A percentile compares a stretch with the other conserved stretches of the same genome.
Conservation (phyloP, 2,329 filamentous ascomycete species). For the Lecanicillium sp. region DNA sequence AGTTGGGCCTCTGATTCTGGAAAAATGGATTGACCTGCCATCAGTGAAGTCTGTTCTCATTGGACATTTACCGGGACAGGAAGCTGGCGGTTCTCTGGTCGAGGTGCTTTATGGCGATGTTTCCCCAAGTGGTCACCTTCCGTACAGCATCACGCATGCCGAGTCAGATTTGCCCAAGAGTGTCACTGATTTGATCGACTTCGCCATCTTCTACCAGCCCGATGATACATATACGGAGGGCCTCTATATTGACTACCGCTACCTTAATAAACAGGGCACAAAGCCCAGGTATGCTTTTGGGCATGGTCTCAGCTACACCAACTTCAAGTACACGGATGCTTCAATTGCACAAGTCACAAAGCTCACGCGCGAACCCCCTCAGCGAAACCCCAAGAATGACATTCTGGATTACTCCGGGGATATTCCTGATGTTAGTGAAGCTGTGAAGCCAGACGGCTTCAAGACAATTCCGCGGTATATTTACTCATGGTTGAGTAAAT, state of each 20-base stretch:
- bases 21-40: slow-evolving; percentile 71
- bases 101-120: slow-evolving; percentile 73
- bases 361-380: slow-evolving; percentile 30
- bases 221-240: slow-evolving; percentile 81
- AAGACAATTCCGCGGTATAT: slow-evolving; percentile 56
- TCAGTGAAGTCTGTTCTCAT: slow-evolving; percentile 72
- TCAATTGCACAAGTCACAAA: slow-evolving; percentile 37
- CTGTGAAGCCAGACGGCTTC: slow-evolving; percentile 52
- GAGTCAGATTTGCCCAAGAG: slow-evolving; percentile 63
- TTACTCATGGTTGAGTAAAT: slow-evolving; percentile 55
- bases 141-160: slow-evolving; percentile 75
- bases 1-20: slow-evolving; percentile 74
- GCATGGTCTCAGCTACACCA: slow-evolving; percentile 75
- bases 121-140: slow-evolving; percentile 71
- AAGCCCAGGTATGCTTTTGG: slow-evolving; percentile 80
- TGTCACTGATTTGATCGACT: slow-evolving; percentile 35
- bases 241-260: slow-evolving; percentile 81
- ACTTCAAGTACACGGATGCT: slow-evolving; percentile 52
- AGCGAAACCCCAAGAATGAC: slow-evolving; percentile 27
- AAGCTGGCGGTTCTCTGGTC: slow-evolving; percentile 73
- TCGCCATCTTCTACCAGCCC: slow-evolving; percentile 51
- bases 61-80: slow-evolving; percentile 81
- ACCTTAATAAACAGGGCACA: slow-evolving; percentile 72
- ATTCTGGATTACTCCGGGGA: slow-evolving; percentile 37
- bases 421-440: slow-evolving; percentile 46